phyloP scores from a whole-genome alignment of 768 basidiomycete species.

The Serendipita sp. region DNA sequence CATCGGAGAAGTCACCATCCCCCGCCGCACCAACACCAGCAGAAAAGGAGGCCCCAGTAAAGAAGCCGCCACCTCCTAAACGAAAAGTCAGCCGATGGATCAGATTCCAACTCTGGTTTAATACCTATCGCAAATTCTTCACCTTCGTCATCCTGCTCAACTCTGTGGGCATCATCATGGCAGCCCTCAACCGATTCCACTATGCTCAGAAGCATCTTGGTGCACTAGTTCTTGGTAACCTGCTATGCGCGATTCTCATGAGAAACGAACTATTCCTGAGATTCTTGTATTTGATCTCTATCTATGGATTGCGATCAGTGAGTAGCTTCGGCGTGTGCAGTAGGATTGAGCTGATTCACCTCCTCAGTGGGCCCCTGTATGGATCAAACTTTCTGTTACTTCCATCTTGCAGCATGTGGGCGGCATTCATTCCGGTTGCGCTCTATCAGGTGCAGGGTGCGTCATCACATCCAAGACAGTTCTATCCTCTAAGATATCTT shows the following conservation, averaged over 20 bases:
- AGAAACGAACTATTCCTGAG: conserved; percentile 74
- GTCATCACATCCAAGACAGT: not conserved
- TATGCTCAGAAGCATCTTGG: conserved; percentile 52
- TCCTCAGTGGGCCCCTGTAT: conserved; percentile 51
- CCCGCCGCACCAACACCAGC: not conserved
- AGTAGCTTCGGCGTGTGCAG: not conserved
- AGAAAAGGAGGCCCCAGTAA: conserved; percentile 22
- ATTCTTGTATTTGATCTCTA: conserved; percentile 51
- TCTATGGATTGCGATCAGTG: not conserved
- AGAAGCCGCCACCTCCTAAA: conserved; percentile 22
- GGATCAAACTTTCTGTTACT: conserved; percentile 6
- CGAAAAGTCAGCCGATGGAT: conserved; percentile 44
- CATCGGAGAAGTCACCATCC: not conserved
- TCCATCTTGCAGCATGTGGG: conserved; percentile 42
- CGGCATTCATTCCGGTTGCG: conserved; percentile 65
- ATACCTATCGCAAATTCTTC: conserved; percentile 69
- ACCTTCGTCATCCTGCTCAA: conserved; percentile 44
- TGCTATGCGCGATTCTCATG: conserved; percentile 55
- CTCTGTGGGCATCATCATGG: conserved; percentile 38
- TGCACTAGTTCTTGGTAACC: conserved; percentile 57
- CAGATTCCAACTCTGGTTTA: conserved; percentile 54
- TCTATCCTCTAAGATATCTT: conserved; percentile 7
- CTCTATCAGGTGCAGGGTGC: conserved; percentile 31
- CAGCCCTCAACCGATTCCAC: conserved; percentile 45
- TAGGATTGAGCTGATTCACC: not conserved